Conservation (phyloP, 495 filamentous ascomycete genomes). For the Lophiotrema nucula region DNA sequence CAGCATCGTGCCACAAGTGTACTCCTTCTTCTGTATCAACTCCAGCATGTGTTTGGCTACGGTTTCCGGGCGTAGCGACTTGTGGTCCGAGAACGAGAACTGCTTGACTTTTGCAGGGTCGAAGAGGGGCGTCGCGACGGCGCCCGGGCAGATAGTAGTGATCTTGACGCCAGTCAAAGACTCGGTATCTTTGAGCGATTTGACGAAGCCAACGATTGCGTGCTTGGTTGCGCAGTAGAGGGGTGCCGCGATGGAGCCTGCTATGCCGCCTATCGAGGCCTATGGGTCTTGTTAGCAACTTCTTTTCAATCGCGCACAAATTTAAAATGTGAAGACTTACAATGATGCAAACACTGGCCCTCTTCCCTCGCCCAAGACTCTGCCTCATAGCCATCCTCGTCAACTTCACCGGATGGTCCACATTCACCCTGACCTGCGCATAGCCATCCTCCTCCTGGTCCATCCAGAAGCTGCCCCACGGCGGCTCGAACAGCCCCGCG, state of each 20-base stretch:
- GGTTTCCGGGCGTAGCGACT: slow-evolving; percentile 26
- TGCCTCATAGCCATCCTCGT: slow-evolving; percentile 43
- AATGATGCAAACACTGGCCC: slow-evolving; percentile 28
- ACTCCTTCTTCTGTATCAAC: slow-evolving; percentile 33
- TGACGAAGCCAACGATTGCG: slow-evolving; percentile 42
- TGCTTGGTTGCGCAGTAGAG: slow-evolving; percentile 45
- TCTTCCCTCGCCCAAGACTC: slow-evolving; percentile 35
- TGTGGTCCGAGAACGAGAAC: slow-evolving; percentile 28
- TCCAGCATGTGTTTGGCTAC: slow-evolving; percentile 37
- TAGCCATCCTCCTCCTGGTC: slow-evolving; percentile 39
- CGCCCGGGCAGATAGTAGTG: slow-evolving; percentile 37
- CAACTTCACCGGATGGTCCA: slow-evolving; percentile 41
- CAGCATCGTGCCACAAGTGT: slow-evolving; percentile 24
- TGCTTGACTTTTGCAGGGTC: slow-evolving; percentile 26
- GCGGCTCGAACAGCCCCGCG: slow-evolving; percentile 43
- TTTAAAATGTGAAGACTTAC: slow-evolving; percentile 8
- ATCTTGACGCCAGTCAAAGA: slow-evolving; percentile 37
- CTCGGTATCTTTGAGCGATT: slow-evolving; percentile 38
- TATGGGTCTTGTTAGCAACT: neutral
- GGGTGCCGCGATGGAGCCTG: slow-evolving; percentile 26
- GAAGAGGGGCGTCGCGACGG: slow-evolving; percentile 36
- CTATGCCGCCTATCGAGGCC: slow-evolving; percentile 39
- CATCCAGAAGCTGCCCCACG: slow-evolving; percentile 38
- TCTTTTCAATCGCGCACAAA: neutral
- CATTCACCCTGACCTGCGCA: slow-evolving; percentile 35